Evolutionary conservation across 129 eudicot genomes (phyloP).

Genomic region (Deinandra increscens): DNA sequence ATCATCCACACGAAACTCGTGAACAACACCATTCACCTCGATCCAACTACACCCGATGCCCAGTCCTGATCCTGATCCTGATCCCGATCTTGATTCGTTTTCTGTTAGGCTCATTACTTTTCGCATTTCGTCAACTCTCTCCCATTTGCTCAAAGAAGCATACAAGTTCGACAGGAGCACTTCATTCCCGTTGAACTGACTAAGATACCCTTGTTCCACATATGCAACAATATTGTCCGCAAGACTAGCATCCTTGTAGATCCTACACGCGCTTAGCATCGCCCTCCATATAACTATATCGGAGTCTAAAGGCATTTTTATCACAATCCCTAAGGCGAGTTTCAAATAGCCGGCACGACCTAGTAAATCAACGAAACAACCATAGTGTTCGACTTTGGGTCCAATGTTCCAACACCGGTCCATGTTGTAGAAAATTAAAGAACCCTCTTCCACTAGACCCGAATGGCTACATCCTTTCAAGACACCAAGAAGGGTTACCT

Average conservation of each 20-base stretch:
- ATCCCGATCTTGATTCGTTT: conserved; percentile 16
- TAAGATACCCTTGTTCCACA: conserved; percentile 35
- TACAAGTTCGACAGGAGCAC: conserved; percentile 71
- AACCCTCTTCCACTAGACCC: conserved; percentile 75
- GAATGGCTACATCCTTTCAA: conserved; percentile 89
- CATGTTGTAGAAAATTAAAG: conserved; percentile 65
- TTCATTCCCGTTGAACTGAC: conserved; percentile 34
- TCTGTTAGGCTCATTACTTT: conserved; percentile 48
- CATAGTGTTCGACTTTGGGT: conserved; percentile 79
- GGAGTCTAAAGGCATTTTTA: conserved; percentile 60
- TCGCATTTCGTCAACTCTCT: conserved; percentile 46
- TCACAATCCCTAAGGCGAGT: conserved; percentile 55
- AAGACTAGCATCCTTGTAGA: conserved; percentile 48
- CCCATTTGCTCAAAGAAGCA: conserved; percentile 83
- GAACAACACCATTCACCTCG: conserved; percentile 67
- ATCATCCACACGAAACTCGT: conserved; percentile 85
- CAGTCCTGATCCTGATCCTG: conserved; percentile 11
- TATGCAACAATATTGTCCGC: conserved; percentile 54
- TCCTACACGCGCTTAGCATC: conserved; percentile 75
- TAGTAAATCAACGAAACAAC: conserved; percentile 74
- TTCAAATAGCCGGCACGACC: conserved; percentile 74
- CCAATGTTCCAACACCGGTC: conserved; percentile 46
- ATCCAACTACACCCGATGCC: conserved; percentile 85
- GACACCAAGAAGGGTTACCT: conserved; percentile 70
- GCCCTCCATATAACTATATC: conserved; percentile 79